Conservation (phyloP, 257 asterid genomes). For the Ehretia macrophylla region DNA sequence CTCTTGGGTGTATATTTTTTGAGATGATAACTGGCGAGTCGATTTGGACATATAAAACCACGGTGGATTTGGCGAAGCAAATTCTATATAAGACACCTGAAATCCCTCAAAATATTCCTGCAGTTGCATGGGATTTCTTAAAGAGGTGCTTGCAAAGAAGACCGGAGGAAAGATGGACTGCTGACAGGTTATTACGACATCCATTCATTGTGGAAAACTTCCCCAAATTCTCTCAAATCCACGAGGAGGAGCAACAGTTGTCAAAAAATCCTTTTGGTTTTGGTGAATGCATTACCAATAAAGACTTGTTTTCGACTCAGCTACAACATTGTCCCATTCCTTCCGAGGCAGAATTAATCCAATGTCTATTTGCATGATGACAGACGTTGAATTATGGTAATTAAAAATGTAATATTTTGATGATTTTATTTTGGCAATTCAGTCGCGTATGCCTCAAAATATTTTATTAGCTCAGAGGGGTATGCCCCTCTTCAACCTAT, state of each 20-base stretch:
- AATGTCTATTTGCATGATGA: no score
- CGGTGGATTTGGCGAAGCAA: background rate
- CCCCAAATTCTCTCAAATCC: background rate
- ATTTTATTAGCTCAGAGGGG: no score
- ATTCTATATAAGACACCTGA: background rate
- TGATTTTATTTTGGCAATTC: no score
- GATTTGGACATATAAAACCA: background rate
- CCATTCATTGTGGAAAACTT: slow-evolving; percentile 1
- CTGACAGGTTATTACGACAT: background rate
- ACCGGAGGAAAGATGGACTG: slow-evolving; percentile 6
- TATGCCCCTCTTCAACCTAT: no score
- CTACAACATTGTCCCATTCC: no score
- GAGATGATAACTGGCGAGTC: slow-evolving; percentile 4
- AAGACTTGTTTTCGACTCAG: no score
- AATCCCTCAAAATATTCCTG: background rate
- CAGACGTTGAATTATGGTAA: no score
- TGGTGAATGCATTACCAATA: background rate
- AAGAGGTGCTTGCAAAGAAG: slow-evolving; percentile 4
- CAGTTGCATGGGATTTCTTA: background rate
- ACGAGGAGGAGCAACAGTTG: background rate
- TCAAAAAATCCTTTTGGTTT: background rate
- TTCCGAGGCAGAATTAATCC: no score
- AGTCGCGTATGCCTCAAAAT: no score
- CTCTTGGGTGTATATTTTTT: slow-evolving; percentile 1
- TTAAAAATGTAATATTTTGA: no score